Conservation (phyloP, 805 yeast genomes). For the Saturnispora gosingensis region DNA sequence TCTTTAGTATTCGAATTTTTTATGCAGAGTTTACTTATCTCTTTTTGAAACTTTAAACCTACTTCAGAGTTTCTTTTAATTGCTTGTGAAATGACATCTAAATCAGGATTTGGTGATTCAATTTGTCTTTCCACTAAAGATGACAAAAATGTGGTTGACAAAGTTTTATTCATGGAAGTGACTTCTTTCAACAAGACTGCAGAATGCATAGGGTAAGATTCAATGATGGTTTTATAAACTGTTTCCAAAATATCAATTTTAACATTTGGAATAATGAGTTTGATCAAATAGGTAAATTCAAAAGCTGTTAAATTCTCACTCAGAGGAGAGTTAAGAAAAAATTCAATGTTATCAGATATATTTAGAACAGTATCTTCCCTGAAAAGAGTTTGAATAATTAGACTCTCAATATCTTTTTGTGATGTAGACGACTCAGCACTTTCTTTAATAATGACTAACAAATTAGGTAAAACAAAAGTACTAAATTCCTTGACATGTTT, state of each 20-base stretch:
- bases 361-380: slow-evolving; percentile 17
- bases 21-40: slow-evolving; percentile 21
- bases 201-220: slow-evolving; percentile 31
- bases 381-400: slow-evolving; percentile 24
- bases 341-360: slow-evolving; percentile 26
- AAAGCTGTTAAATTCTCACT: slow-evolving; percentile 11
- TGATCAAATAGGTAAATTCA: slow-evolving; percentile 25
- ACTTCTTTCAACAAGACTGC: slow-evolving; percentile 38
- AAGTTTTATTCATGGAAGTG: slow-evolving; percentile 40
- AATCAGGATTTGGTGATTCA: slow-evolving; percentile 16
- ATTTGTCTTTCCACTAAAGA: slow-evolving; percentile 30
- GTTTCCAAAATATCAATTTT: slow-evolving; percentile 38
- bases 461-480: slow-evolving; percentile 18
- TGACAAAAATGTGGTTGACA: slow-evolving; percentile 44
- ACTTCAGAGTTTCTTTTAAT: slow-evolving; percentile 49
- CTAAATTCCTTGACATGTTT: slow-evolving; percentile 22
- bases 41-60: slow-evolving; percentile 36
- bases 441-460: slow-evolving; percentile 11
- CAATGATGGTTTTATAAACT: slow-evolving; percentile 35
- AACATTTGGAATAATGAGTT: slow-evolving; percentile 24
- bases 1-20: neutral
- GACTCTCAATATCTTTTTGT: slow-evolving; percentile 6
- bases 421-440: neutral
- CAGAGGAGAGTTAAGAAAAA: slow-evolving; percentile 22
- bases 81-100: slow-evolving; percentile 39